Percentiles rank a stretch among this genome's conserved stretches.
Evolutionary conservation across 345 rosid species (phyloP).

Genomic region (Theobroma cacao): DNA sequence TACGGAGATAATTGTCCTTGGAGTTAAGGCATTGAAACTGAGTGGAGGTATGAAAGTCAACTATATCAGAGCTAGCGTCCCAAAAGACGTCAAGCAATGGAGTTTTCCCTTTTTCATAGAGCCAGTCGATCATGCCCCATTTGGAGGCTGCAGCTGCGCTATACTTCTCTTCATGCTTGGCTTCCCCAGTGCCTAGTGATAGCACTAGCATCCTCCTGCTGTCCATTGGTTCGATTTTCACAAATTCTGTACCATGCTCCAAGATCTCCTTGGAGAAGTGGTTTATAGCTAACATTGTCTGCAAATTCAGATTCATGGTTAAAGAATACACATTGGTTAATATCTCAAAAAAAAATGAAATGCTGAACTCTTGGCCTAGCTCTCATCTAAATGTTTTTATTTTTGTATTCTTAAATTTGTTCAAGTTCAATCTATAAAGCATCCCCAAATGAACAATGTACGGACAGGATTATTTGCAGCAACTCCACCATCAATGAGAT

Average conservation of each 20-base stretch:
- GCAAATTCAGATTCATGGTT: background rate
- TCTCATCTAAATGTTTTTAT: too few species aligned
- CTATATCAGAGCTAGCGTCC: slow-evolving; percentile 46
- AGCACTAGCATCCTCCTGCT: slow-evolving; percentile 30
- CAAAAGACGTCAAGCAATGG: slow-evolving; percentile 37
- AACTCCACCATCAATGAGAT: slow-evolving; percentile 48
- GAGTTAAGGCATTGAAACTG: slow-evolving; percentile 24
- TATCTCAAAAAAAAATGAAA: too few species aligned
- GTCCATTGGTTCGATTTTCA: slow-evolving; percentile 33
- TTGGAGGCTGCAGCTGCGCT: slow-evolving; percentile 28
- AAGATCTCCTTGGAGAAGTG: slow-evolving; percentile 51
- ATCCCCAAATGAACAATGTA: background rate
- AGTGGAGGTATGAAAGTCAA: slow-evolving; percentile 35
- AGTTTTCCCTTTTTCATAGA: slow-evolving; percentile 15
- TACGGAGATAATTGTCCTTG: slow-evolving; percentile 40
- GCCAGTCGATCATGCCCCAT: slow-evolving; percentile 45
- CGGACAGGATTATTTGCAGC: slow-evolving; percentile 53
- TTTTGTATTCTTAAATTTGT: too few species aligned
- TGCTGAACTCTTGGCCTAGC: too few species aligned
- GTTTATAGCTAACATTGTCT: slow-evolving; percentile 54
- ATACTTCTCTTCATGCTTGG: slow-evolving; percentile 29
- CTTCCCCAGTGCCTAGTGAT: slow-evolving; percentile 36
- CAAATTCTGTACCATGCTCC: slow-evolving; percentile 19
- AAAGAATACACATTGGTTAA: too few species aligned
- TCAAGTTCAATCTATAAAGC: background rate